Conservation (phyloP, 2,329 filamentous ascomycete species). For the Helotiales sp. region DNA sequence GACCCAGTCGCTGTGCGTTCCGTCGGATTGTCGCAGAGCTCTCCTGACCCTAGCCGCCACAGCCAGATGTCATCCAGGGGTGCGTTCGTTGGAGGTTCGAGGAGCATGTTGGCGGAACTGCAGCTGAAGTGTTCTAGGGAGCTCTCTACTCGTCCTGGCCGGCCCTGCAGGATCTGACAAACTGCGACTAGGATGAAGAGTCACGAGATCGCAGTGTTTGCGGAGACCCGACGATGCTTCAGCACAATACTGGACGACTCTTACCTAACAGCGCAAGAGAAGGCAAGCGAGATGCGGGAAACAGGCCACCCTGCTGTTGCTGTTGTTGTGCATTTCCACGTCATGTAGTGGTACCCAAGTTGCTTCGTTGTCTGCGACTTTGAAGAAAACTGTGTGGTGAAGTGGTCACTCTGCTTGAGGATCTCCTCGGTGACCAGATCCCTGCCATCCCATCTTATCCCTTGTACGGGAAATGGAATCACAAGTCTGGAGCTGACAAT, state of each 20-base stretch:
- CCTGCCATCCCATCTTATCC: neutral
- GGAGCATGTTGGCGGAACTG: too few relatives aligned
- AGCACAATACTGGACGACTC: conserved; percentile 11
- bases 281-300: conserved; percentile 5
- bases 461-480: neutral
- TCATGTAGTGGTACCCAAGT: conserved; percentile 21
- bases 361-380: neutral
- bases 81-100: too few relatives aligned
- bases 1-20: too few relatives aligned
- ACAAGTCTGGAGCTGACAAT: neutral
- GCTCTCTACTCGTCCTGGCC: neutral
- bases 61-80: too few relatives aligned
- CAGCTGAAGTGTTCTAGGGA: too few relatives aligned
- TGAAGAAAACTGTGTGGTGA: neutral
- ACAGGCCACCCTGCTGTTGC: conserved; percentile 6
- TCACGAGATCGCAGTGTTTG: conserved; percentile 13
- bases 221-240: neutral
- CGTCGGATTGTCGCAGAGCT: too few relatives aligned
- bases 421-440: conserved; percentile 9
- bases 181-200: neutral
- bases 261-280: conserved; percentile 18
- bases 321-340: conserved; percentile 5
- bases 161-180: neutral
- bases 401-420: conserved; percentile 12
- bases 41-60: too few relatives aligned